Conservation (phyloP, 73 alveolate species). For the Paramecium primaurelia region DNA sequence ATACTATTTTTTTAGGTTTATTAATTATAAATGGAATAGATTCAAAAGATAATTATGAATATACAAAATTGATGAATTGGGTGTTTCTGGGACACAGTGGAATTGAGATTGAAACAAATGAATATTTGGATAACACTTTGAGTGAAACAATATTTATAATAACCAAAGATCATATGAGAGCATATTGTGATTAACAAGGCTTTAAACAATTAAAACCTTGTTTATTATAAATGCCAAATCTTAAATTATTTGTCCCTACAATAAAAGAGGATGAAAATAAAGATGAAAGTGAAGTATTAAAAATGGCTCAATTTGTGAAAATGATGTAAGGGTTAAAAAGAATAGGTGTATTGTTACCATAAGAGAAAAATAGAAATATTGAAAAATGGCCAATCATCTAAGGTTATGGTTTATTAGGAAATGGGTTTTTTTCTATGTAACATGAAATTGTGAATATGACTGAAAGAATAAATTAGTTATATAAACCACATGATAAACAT, state of each 20-base stretch:
- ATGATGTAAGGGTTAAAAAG: neutral
- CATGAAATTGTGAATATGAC: constrained; percentile 5
- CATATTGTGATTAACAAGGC: constrained; percentile 31
- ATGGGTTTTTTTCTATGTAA: constrained; percentile 35
- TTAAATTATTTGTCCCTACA: constrained; percentile 42
- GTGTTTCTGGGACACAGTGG: constrained; percentile 51
- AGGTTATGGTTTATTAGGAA: constrained; percentile 30
- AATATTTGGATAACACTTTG: constrained; percentile 36
- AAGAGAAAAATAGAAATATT: neutral
- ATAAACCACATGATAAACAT: constrained; percentile 36
- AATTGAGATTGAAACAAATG: constrained; percentile 50
- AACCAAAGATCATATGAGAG: constrained; percentile 36
- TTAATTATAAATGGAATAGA: constrained; percentile 29
- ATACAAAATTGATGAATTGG: constrained; percentile 56
- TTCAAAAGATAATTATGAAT: constrained; percentile 51
- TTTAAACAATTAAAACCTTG: constrained; percentile 19
- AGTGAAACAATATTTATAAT: constrained; percentile 47
- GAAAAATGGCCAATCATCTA: constrained; percentile 22
- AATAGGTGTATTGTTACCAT: neutral
- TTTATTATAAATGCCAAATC: constrained; percentile 37
- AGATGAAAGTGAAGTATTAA: constrained; percentile 43
- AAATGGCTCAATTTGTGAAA: constrained; percentile 27
- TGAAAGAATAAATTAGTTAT: neutral
- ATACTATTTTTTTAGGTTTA: neutral
- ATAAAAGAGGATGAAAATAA: constrained; percentile 38